Evolutionary conservation across 768 basidiomycete genomes (phyloP), one percentile per base, ranked within the genome.

Genomic region (Mycena vulgaris): DNA sequence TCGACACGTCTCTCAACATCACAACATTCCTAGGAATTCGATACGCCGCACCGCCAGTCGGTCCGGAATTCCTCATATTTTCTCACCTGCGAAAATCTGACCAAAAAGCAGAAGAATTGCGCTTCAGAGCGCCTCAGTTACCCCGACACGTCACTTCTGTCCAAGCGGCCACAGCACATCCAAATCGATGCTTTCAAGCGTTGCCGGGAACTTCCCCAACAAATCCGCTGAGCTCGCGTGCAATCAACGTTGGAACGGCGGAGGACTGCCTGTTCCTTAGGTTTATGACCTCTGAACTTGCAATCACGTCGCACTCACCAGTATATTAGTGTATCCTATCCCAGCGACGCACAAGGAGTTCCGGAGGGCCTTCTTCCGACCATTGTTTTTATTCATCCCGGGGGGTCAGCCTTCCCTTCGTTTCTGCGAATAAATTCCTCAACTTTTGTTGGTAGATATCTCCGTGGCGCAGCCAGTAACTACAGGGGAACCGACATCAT

Each of bases 141-240:
- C 72, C 76, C 31, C n/a, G n/a, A n/a, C 69, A 37, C 11, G 33
- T 59, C 19, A 30, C 65, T 19, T 68, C 49, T 3, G 48, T 74
- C 31, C 77, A 70, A 31, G 58, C 47, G 45, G 77, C 73, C 30
- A 69, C 58, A 5, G 19, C 42, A 25, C 51, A 72, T 37, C 72
- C 69, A 5, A 45, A 53, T n/a, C 57, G 71, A 40, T 79, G 79
- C 33, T 63, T 74, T 33, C 77, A 80, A 56, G 75, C 66, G 0
- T 48, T 47, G 1, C 9, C 13, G 14, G 78, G 78, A 13, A 30
- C 19, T 16, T 66, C 77, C 1, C 37, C 71, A 8, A 76, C 66
- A 11, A 78, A 72, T 48, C 77, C 73, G 5, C 23, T 75, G 21
- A 37, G 25, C 9, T 3, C 39, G 5, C 59, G 2, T 37, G 62